Conservation (phyloP, 345 rosid genomes). For the Arabis hirsuta region DNA sequence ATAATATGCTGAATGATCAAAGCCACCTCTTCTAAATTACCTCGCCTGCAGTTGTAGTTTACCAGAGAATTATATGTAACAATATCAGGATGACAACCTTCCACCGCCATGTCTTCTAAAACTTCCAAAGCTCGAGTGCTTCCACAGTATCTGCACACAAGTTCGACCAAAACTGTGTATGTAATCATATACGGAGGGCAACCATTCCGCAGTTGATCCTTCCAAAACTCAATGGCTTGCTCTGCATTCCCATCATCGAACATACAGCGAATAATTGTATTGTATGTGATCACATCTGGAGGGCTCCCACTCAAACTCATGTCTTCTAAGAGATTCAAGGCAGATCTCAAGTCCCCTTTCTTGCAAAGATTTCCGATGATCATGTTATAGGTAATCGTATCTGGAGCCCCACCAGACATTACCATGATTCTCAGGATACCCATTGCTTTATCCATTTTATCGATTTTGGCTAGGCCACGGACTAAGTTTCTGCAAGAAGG, state of each 20-base stretch:
- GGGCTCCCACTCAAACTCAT: conserved; percentile 82
- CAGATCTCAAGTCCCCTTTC: conserved; percentile 59
- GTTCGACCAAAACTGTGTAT: conserved; percentile 69
- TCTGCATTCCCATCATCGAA: conserved; percentile 60
- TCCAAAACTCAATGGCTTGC: conserved; percentile 72
- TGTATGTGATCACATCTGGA: conserved; percentile 81
- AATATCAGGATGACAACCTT: conserved; percentile 83
- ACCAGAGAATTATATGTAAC: conserved; percentile 74
- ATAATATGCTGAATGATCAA: conserved; percentile 55
- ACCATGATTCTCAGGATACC: conserved; percentile 66
- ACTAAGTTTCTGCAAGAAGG: conserved; percentile 71
- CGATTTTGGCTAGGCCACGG: conserved; percentile 63
- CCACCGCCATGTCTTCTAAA: conserved; percentile 71
- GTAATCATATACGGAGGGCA: conserved; percentile 76
- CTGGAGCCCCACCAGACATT: conserved; percentile 86
- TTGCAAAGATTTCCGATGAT: conserved; percentile 73
- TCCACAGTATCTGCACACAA: conserved; percentile 81
- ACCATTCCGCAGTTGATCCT: conserved; percentile 64
- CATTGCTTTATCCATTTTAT: conserved; percentile 64
- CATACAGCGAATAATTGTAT: conserved; percentile 70
- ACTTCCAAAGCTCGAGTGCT: conserved; percentile 69
- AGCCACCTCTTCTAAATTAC: conserved; percentile 62
- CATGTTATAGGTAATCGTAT: conserved; percentile 81
- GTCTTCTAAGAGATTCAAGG: conserved; percentile 63
- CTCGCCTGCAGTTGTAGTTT: conserved; percentile 62